A percentile compares a stretch with the other conserved stretches of the same genome.
phyloP scores from a whole-genome alignment of 2,329 filamentous ascomycete genomes.

The Capronia americana region DNA sequence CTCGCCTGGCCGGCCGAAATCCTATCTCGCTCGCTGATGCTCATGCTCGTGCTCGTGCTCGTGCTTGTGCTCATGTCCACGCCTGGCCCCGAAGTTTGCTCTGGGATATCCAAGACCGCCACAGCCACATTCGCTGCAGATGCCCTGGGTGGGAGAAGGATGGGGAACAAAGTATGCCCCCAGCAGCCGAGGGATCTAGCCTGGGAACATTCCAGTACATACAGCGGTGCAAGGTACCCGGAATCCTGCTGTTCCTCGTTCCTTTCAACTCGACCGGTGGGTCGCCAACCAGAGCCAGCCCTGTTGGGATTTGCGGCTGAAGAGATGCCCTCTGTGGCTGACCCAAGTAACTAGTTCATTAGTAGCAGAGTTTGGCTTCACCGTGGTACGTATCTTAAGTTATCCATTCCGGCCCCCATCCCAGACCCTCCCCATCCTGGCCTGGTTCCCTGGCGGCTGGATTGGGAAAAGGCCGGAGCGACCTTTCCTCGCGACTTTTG shows the following conservation, averaged over 20 bases:
- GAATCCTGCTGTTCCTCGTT: constrained; percentile 11
- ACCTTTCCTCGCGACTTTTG: constrained; percentile 14
- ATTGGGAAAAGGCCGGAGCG: background rate
- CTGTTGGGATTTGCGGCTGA: constrained; percentile 12
- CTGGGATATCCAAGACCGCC: background rate
- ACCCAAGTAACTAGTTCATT: background rate
- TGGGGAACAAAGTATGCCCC: background rate
- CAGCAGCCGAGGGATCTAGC: constrained; percentile 19
- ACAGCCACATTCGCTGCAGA: constrained; percentile 9
- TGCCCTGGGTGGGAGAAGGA: constrained; percentile 7
- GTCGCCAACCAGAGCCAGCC: background rate
- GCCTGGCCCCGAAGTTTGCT: background rate
- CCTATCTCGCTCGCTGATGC: constrained; percentile 12
- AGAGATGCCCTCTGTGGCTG: background rate
- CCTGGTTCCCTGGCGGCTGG: background rate
- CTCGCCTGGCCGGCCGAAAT: constrained; percentile 6
- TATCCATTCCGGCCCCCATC: constrained; percentile 10
- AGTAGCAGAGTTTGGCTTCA: background rate
- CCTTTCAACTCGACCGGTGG: background rate
- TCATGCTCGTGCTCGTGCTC: background rate
- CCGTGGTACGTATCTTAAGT: background rate
- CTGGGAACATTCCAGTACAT: constrained; percentile 17
- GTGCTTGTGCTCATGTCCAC: background rate
- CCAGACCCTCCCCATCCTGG: background rate
- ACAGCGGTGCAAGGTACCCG: constrained; percentile 13